Base-by-base conservation (phyloP, 2,329 filamentous ascomycete species). In the Penicillium polonicum region DNA sequence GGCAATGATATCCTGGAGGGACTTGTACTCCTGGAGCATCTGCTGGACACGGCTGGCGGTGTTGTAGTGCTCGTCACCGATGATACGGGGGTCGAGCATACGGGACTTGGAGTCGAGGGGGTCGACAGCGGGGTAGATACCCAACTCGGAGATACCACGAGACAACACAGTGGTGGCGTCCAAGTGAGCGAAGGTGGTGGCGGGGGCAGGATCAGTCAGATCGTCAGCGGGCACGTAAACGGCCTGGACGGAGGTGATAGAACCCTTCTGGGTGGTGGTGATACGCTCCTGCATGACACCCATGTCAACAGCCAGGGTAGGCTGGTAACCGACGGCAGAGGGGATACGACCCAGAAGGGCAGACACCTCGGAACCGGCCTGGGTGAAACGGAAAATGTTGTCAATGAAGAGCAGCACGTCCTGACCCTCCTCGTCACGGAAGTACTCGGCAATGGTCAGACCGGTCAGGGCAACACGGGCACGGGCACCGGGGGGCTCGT, bases 1-100 rank as follows among this genome's bases (percentile, higher is more conserved):
- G 82, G 94, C 94, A 85, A 97, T 97, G 88, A 99, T 99, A 85
- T 99, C 94, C 85, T 99, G 94, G 70, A 99, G 91, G 67, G 93
- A 97, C 90, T 97, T 97, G 90, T 99, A 99, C 86, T 97, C 94
- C 84, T 99, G 94, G 78, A 99, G 89, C 82, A 97, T 97, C 84
- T 96, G 92, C 86, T 99, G 94, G 76, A 99, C 94, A 73, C 88
- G 88, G 79, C 90, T 90, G 79, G 94, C 94, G 73, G 88, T 93
- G 64, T 92, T 79, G 88, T 99, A 99, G 87, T 99, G 94, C 64
- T 99, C 94, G 76, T 97, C 85, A 79, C 94, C 94, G 75, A 99
- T 90, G 76, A 99, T 88, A 90, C 94, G 92, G 81, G 94, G 91
- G 84, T 97, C 94, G 76, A 99, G 85, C 90, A 99, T 97, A 88